Base-by-base conservation (phyloP, 495 filamentous ascomycete species). In the Friedmanniomyces endolithicus region DNA sequence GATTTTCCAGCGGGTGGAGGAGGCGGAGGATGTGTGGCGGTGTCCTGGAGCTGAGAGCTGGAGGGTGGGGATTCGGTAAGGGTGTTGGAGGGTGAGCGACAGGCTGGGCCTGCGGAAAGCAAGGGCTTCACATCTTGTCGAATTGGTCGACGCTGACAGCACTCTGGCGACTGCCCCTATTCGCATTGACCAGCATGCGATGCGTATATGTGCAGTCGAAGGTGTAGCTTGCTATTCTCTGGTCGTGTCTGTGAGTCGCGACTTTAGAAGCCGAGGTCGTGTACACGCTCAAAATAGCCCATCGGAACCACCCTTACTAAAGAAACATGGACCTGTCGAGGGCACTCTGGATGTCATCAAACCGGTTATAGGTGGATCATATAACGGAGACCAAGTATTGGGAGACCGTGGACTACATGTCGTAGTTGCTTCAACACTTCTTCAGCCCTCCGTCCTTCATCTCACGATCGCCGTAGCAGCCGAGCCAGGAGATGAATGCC, bases 1-100 rank as follows among this genome's bases (percentile, higher is more conserved):
- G 17, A 72, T 72, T 59, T 86, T 82, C 92, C 94, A 98, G 72
- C 82, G 73, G 58, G 80, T 82, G 23, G 79, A 89, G 14, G 87
- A 90, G 2, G 87, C 81, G 12, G 72, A 68, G 25, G 59, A 64
- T 12, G 56, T 50, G 41, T 45, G 24, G 11, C 48, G 22, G 20
- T 34, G 7, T 8, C 12, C 12, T 6, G 39, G 6, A 23, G 31
- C 11, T 29, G 1, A 35, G 3, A 39, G 40, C 9, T 16, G 39
- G 24, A 11, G 39, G 17, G 37, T 37, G 7, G 8, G 37, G 40
- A 9, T 20, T 16, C 46, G 51, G 16, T 20, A 9, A 31, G 27
- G 27, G 3, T 31, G 27, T 35, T 50, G 24, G 48, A 33, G 33
- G 8, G 24, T 2, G 31, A 23, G 48, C 8, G 6, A 6, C n/a